phyloP scores from a whole-genome alignment of 805 yeast species.

The Saturnispora silvae region DNA sequence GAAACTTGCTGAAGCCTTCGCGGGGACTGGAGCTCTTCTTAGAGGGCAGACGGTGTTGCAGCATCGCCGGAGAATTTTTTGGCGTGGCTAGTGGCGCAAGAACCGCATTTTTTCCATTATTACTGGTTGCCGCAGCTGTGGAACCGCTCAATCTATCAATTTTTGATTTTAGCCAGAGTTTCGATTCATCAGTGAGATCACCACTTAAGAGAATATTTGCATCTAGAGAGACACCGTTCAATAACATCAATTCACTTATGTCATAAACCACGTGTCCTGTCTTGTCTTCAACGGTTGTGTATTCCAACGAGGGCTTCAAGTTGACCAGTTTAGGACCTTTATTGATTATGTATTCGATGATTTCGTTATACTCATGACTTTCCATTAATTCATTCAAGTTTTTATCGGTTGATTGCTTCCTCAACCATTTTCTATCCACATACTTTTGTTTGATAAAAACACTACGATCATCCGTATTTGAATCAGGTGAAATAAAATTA shows the following conservation, averaged over 20 bases:
- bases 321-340: constrained; percentile 38
- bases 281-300: constrained; percentile 17
- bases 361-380: constrained; percentile 19
- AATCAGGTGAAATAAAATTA: constrained; percentile 24
- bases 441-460: constrained; percentile 62
- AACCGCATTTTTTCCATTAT: too few relatives aligned
- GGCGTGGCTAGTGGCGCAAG: too few relatives aligned
- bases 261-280: constrained; percentile 28
- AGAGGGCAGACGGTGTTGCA: not conserved
- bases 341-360: constrained; percentile 33
- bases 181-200: constrained; percentile 28
- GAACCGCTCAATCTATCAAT: constrained; percentile 25
- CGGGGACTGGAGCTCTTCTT: constrained; percentile 7
- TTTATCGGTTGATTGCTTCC: constrained; percentile 17
- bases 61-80: not conserved
- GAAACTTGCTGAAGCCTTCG: constrained; percentile 19
- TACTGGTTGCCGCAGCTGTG: too few relatives aligned
- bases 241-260: constrained; percentile 43
- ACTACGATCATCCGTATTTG: constrained; percentile 38
- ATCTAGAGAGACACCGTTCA: constrained; percentile 46
- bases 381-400: not conserved
- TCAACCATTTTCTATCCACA: constrained; percentile 35
- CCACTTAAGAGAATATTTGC: constrained; percentile 8
- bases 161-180: constrained; percentile 41
- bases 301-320: constrained; percentile 36